Evolutionary conservation across 1,284 basidiomycete genomes (phyloP).

Genomic region (Cutaneotrichosporon mucoides): DNA sequence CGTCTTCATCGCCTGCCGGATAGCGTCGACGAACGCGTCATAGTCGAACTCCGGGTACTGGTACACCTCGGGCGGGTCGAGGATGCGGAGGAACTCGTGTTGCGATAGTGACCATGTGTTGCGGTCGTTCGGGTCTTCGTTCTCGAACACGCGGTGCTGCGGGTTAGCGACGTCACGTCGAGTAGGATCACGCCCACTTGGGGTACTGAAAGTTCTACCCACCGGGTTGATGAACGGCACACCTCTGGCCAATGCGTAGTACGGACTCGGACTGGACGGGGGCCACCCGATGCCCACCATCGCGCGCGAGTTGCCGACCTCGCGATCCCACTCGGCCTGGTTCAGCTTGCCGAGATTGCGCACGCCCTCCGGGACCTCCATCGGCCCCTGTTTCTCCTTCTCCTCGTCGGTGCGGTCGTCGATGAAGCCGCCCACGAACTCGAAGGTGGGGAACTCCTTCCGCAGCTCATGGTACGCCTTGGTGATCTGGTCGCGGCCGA

Average conservation of each 20-base stretch:
- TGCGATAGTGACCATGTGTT: not conserved
- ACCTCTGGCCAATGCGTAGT: slow-evolving; percentile 8
- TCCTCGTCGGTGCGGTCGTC: slow-evolving; percentile 13
- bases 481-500: slow-evolving; percentile 10
- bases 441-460: slow-evolving; percentile 24
- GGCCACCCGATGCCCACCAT: slow-evolving; percentile 28
- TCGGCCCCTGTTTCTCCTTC: slow-evolving; percentile 1
- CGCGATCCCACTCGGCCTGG: slow-evolving; percentile 8
- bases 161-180: no score
- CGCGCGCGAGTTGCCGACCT: slow-evolving; percentile 13
- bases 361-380: slow-evolving; percentile 16
- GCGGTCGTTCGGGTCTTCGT: not conserved
- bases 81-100: slow-evolving; percentile 6
- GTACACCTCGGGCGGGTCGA: slow-evolving; percentile 19
- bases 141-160: not conserved
- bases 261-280: slow-evolving; percentile 19
- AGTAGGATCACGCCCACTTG: no score
- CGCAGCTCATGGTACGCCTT: slow-evolving; percentile 17
- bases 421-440: slow-evolving; percentile 23
- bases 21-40: slow-evolving; percentile 19
- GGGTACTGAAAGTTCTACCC: no score
- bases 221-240: slow-evolving; percentile 9
- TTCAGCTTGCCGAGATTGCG: slow-evolving; percentile 20
- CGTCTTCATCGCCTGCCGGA: slow-evolving; percentile 17
- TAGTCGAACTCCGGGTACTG: slow-evolving; percentile 24